A percentile compares a stretch with the other conserved stretches of the same genome.
Conservation (phyloP, 352 stramenopile species). For the Globisporangium cederbergense region DNA sequence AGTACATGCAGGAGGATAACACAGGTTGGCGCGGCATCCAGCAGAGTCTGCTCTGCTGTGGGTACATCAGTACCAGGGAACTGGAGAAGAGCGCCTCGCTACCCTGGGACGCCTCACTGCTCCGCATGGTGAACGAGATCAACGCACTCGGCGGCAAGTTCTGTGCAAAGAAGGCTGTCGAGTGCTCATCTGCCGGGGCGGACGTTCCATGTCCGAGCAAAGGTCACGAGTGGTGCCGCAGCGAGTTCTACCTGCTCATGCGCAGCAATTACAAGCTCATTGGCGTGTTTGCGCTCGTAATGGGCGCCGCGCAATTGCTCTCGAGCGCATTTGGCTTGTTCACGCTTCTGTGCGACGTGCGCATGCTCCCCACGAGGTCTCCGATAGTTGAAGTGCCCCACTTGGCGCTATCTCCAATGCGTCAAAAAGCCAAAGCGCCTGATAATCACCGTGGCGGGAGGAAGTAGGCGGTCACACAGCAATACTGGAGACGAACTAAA, state of each 20-base stretch:
- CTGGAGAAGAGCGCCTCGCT: conserved; percentile 18
- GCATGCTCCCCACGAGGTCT: conserved; percentile 33
- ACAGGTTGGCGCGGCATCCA: conserved; percentile 41
- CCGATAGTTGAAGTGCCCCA: conserved; percentile 34
- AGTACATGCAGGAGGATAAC: conserved; percentile 24
- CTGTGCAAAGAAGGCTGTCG: conserved; percentile 26
- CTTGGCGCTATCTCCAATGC: conserved; percentile 24
- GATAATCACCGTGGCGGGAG: neutral
- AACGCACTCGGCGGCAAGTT: conserved; percentile 41
- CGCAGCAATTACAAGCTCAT: conserved; percentile 45
- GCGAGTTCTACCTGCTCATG: conserved; percentile 41
- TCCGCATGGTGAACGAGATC: conserved; percentile 29
- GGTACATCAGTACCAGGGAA: conserved; percentile 30
- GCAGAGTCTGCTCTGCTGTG: conserved; percentile 52
- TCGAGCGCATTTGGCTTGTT: conserved; percentile 47
- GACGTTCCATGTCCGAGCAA: conserved; percentile 35
- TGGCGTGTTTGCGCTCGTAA: conserved; percentile 34
- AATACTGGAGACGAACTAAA: neutral
- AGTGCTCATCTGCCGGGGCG: conserved; percentile 14
- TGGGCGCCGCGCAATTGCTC: conserved; percentile 44
- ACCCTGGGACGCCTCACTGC: conserved; percentile 32
- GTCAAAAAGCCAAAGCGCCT: neutral
- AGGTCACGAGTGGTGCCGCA: conserved; percentile 42
- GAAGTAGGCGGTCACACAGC: neutral
- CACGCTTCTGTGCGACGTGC: conserved; percentile 59